These are phyloP conservation scores for Cyclocybe cylindracea DNA, from an alignment of 768 basidiomycete genomes.

Conservation along the genomic window DNA sequence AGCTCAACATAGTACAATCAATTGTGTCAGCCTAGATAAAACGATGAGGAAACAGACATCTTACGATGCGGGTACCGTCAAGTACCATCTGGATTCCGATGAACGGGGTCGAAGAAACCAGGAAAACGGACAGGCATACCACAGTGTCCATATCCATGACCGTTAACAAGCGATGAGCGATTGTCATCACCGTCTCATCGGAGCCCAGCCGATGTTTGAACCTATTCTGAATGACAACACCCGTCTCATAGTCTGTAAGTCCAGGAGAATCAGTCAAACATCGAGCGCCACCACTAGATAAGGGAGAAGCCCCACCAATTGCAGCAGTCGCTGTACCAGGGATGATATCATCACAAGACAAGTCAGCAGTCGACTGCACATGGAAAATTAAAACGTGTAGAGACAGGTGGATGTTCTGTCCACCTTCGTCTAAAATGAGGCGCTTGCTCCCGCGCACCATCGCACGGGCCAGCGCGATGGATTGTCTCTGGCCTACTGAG, in stretches of 20 bases:
- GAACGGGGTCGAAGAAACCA: conserved; percentile 16
- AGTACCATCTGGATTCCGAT: conserved; percentile 41
- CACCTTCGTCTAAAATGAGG: conserved; percentile 65
- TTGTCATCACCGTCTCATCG: conserved; percentile 62
- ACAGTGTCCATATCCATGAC: conserved; percentile 68
- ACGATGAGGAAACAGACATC: conserved; percentile 18
- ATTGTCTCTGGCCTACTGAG: conserved; percentile 76
- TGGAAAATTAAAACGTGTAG: too few relatives aligned
- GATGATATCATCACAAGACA: not conserved
- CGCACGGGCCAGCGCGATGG: conserved; percentile 67
- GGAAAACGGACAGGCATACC: conserved; percentile 17
- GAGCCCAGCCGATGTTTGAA: conserved; percentile 63
- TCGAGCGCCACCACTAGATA: not conserved
- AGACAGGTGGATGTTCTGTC: conserved; percentile 4
- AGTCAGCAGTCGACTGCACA: conserved; percentile 15
- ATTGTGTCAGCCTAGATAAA: too few relatives aligned
- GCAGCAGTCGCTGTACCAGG: conserved; percentile 41
- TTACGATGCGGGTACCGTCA: conserved; percentile 52
- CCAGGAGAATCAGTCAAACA: not conserved
- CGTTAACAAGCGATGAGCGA: conserved; percentile 72
- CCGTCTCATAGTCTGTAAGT: conserved; percentile 56
- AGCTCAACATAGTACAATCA: too few relatives aligned
- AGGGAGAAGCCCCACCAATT: conserved; percentile 36
- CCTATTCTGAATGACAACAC: conserved; percentile 68
- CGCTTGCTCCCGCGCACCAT: conserved; percentile 59